A percentile compares a stretch with the other conserved stretches of the same genome.
phyloP scores from a whole-genome alignment of 208 protist genomes.

The Naegleria fowleri region DNA sequence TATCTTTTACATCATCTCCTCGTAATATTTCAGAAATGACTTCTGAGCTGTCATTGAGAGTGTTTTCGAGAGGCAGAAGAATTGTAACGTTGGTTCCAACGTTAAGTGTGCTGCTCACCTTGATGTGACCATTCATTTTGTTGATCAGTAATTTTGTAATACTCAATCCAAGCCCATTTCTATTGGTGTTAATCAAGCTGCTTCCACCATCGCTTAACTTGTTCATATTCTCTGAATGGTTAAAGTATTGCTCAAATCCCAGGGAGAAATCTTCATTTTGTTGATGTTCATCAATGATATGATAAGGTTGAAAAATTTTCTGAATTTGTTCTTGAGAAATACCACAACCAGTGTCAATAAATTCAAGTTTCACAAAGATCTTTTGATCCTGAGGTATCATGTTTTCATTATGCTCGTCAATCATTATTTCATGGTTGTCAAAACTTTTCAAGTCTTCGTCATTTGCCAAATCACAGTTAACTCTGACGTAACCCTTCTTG shows the following conservation, averaged over 20 bases:
- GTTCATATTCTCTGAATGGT: background rate
- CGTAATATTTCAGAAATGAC: background rate
- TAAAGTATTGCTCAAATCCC: background rate
- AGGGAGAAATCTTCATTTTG: background rate
- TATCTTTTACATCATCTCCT: too few species aligned
- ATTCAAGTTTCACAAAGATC: background rate
- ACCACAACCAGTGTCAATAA: background rate
- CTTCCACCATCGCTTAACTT: background rate
- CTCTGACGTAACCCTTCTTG: background rate
- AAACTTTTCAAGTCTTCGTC: background rate
- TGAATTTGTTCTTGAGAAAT: background rate
- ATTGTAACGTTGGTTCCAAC: background rate
- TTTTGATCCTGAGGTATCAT: background rate
- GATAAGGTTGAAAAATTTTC: background rate
- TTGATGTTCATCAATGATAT: background rate
- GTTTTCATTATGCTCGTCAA: too few species aligned
- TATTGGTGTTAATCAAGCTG: background rate
- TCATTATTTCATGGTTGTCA: background rate
- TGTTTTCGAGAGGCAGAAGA: background rate
- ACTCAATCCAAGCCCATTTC: background rate
- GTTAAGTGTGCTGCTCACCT: background rate
- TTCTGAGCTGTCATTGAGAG: background rate
- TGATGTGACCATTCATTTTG: background rate
- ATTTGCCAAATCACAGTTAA: background rate
- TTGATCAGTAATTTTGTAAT: background rate